Conservation (phyloP, 805 yeast species). For the Candida germanica region DNA sequence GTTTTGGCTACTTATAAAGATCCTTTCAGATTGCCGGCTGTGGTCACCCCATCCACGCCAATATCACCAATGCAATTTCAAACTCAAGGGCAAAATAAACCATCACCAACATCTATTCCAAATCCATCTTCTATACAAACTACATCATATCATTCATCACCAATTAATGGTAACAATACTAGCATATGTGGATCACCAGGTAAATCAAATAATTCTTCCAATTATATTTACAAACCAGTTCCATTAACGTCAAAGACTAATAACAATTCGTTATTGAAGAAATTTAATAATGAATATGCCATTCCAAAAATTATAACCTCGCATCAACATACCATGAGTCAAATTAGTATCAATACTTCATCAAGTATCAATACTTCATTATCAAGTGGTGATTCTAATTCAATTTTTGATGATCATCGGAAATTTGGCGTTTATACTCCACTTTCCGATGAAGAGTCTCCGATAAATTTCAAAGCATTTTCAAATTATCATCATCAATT, state of each 20-base stretch:
- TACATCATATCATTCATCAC: background rate
- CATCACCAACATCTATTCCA: slow-evolving; percentile 1
- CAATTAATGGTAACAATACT: slow-evolving; percentile 9
- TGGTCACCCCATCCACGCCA: slow-evolving; percentile 7
- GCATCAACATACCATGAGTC: slow-evolving; percentile 23
- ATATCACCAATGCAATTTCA: slow-evolving; percentile 2
- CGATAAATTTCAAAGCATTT: slow-evolving; percentile 6
- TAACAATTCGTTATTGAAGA: slow-evolving; percentile 8
- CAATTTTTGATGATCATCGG: slow-evolving; percentile 25
- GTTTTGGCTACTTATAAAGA: slow-evolving; percentile 12
- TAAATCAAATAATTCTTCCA: slow-evolving; percentile 1
- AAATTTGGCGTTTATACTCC: slow-evolving; percentile 28
- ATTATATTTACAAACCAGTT: slow-evolving; percentile 14
- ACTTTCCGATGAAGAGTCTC: slow-evolving; percentile 27
- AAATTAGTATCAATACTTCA: slow-evolving; percentile 25
- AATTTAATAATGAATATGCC: slow-evolving; percentile 4
- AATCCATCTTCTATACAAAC: background rate
- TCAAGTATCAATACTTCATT: slow-evolving; percentile 24
- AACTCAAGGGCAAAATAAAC: background rate
- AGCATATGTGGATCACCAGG: background rate
- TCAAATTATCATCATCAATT: background rate
- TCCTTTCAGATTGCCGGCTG: slow-evolving; percentile 8
- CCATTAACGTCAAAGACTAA: slow-evolving; percentile 8
- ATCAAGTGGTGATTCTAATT: slow-evolving; percentile 14
- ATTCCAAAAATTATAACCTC: slow-evolving; percentile 8